Percentiles rank a stretch among this genome's conserved stretches.
Evolutionary conservation across 805 yeast species (phyloP).

Genomic region (Myxozyma kluyveri): DNA sequence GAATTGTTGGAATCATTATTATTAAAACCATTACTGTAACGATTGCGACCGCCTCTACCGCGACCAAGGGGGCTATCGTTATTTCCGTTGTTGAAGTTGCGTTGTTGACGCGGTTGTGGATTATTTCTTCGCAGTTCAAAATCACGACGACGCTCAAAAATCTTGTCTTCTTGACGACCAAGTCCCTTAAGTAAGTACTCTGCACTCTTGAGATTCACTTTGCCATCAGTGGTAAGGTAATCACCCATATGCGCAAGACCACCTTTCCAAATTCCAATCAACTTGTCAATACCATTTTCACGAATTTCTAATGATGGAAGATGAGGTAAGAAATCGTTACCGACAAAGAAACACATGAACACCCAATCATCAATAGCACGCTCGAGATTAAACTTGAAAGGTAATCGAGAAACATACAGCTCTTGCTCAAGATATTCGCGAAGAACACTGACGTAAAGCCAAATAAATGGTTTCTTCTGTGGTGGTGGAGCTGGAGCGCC

Average conservation of each 20-base stretch:
- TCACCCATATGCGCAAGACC: conserved; percentile 63
- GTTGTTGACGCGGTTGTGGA: conserved; percentile 56
- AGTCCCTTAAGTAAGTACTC: conserved; percentile 64
- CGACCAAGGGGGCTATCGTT: background rate
- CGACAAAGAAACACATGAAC: conserved; percentile 96
- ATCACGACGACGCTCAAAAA: conserved; percentile 67
- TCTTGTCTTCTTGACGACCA: conserved; percentile 71
- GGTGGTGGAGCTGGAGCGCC: conserved; percentile 35
- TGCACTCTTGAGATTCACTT: conserved; percentile 69
- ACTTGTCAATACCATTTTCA: conserved; percentile 83
- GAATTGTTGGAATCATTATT: background rate
- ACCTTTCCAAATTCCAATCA: conserved; percentile 81
- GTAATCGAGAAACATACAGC: conserved; percentile 62
- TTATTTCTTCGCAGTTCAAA: conserved; percentile 69
- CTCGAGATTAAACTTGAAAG: conserved; percentile 81
- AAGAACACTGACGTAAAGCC: conserved; percentile 86
- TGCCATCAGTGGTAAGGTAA: conserved; percentile 88
- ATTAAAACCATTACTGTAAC: background rate
- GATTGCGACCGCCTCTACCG: background rate
- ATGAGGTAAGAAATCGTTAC: conserved; percentile 97
- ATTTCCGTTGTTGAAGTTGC: background rate
- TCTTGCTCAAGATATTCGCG: conserved; percentile 87
- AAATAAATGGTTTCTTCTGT: conserved; percentile 77
- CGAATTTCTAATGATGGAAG: conserved; percentile 91
- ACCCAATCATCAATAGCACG: conserved; percentile 99